Conservation (phyloP, 2,329 filamentous ascomycete genomes). For the Dothiorella sarmentorum region DNA sequence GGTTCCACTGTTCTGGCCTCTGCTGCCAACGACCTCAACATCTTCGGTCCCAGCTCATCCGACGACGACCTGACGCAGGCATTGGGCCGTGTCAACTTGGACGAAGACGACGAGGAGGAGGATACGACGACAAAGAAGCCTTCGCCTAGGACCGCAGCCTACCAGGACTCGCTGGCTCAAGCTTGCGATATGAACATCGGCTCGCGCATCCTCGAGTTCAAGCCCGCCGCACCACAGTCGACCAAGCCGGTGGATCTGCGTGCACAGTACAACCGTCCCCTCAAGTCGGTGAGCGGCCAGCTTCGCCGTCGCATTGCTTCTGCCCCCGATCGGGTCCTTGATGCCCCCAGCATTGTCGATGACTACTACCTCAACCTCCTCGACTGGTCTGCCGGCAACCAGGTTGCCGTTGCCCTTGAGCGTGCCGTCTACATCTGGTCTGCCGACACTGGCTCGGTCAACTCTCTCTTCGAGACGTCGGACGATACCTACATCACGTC, state of each 20-base stretch:
- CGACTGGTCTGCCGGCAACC: constrained; percentile 97
- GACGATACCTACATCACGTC: constrained; percentile 95
- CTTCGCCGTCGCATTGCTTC: constrained; percentile 90
- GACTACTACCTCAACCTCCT: constrained; percentile 99
- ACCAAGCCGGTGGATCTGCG: constrained; percentile 97
- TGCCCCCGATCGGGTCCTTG: constrained; percentile 90
- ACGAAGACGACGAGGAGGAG: constrained; percentile 59
- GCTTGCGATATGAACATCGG: constrained; percentile 91
- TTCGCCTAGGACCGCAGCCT: constrained; percentile 83
- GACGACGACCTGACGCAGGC: constrained; percentile 54
- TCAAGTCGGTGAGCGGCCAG: constrained; percentile 79
- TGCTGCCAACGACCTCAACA: constrained; percentile 64
- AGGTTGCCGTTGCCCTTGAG: constrained; percentile 95
- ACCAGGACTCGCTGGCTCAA: constrained; percentile 84
- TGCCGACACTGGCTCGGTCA: constrained; percentile 85
- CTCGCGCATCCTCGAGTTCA: constrained; percentile 95
- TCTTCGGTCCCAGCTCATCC: constrained; percentile 57
- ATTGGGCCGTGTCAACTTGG: constrained; percentile 51
- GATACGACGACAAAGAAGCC: constrained; percentile 73
- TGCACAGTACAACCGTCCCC: constrained; percentile 94
- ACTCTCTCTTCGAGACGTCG: constrained; percentile 80
- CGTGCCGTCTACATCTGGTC: constrained; percentile 99
- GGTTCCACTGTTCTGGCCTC: constrained; percentile 73
- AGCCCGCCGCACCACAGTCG: constrained; percentile 95
- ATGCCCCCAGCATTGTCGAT: constrained; percentile 92